phyloP scores from a whole-genome alignment of 495 filamentous ascomycete species.

The Penicillium dipodomyicola region DNA sequence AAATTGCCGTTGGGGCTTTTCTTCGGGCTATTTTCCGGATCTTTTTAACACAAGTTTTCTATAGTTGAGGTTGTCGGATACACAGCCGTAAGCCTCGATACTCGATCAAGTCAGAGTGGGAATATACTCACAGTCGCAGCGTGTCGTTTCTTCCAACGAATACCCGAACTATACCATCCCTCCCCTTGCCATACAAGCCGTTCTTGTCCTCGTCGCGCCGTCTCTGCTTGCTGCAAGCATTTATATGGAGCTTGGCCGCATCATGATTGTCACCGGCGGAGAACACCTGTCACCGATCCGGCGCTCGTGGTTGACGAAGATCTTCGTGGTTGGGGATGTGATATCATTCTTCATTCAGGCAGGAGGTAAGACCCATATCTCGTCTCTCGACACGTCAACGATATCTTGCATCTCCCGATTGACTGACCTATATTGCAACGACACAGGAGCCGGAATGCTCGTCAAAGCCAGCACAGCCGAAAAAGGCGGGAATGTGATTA shows the following conservation, averaged over 20 bases:
- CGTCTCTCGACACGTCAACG: not conserved
- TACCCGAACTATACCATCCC: not conserved
- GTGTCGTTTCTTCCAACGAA: not conserved
- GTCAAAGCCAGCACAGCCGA: not conserved
- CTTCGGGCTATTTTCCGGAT: not conserved
- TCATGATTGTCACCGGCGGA: conserved; percentile 40
- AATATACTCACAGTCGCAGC: not conserved
- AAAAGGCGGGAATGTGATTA: not conserved
- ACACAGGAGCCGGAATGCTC: not conserved
- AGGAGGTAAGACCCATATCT: not conserved
- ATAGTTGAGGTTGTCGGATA: conserved; percentile 53
- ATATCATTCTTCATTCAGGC: conserved; percentile 17
- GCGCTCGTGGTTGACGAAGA: conserved; percentile 17
- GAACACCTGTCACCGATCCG: conserved; percentile 17
- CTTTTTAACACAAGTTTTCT: not conserved
- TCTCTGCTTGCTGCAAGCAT: conserved; percentile 49
- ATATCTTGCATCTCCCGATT: not conserved
- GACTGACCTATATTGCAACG: not conserved
- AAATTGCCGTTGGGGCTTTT: not conserved
- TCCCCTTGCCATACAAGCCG: conserved; percentile 21
- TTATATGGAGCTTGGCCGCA: conserved; percentile 51
- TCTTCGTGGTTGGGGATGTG: conserved; percentile 26
- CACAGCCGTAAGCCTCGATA: conserved; percentile 17
- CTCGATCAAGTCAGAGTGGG: not conserved
- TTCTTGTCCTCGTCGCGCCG: conserved; percentile 35